Conservation (phyloP, 1,284 basidiomycete species). For the Fomes fomentarius region DNA sequence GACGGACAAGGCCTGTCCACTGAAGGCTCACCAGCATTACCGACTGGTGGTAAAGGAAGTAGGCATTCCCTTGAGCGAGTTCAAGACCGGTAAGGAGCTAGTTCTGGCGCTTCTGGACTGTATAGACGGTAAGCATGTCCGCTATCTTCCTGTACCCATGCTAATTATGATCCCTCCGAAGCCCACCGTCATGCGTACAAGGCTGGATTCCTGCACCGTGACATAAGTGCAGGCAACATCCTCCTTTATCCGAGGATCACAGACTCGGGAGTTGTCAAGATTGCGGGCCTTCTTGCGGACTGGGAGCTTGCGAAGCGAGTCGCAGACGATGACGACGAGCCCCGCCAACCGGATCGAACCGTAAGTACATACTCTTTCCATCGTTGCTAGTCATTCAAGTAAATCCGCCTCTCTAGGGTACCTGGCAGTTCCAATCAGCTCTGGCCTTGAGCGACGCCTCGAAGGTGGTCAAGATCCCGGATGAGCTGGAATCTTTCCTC, state of each 20-base stretch:
- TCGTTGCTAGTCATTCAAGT: background rate
- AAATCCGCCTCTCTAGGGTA: background rate
- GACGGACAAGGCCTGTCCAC: background rate
- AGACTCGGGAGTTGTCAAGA: background rate
- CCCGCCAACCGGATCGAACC: background rate
- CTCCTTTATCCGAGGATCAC: background rate
- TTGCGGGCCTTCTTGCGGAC: slow-evolving; percentile 7
- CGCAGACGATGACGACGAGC: background rate
- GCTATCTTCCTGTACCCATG: background rate
- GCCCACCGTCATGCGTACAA: slow-evolving; percentile 1
- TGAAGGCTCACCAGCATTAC: slow-evolving; percentile 1
- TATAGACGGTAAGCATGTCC: background rate
- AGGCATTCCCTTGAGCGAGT: background rate
- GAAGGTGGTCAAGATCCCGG: background rate
- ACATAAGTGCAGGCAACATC: slow-evolving; percentile 15
- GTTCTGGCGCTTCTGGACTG: background rate
- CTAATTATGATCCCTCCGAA: background rate
- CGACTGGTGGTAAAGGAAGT: slow-evolving; percentile 7
- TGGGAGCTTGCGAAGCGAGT: slow-evolving; percentile 5
- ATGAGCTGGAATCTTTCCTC: slow-evolving; percentile 8
- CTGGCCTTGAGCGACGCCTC: background rate
- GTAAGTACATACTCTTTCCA: background rate
- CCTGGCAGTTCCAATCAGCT: slow-evolving; percentile 2
- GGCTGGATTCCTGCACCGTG: slow-evolving; percentile 6
- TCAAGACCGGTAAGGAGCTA: background rate